phyloP scores from a whole-genome alignment of 768 basidiomycete genomes.

The Artomyces pyxidatus region DNA sequence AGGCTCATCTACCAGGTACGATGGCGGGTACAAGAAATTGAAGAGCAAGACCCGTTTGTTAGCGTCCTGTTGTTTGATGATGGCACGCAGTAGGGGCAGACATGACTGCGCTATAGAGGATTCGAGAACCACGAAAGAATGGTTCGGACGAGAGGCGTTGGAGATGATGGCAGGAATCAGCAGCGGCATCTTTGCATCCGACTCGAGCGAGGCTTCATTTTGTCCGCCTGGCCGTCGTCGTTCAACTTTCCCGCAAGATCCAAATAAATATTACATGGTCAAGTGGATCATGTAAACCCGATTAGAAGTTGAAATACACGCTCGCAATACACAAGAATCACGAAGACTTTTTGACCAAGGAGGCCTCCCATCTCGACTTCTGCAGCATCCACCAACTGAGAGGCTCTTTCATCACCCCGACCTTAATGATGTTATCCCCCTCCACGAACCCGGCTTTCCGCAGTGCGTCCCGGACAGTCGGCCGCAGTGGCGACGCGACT shows the following conservation, averaged over 20 bases:
- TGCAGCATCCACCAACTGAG: constrained; percentile 35
- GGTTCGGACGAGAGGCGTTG: constrained; percentile 21
- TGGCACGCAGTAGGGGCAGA: constrained; percentile 43
- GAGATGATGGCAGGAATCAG: constrained; percentile 22
- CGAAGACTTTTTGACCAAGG: background rate
- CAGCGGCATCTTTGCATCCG: constrained; percentile 18
- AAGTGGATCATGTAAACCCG: no score
- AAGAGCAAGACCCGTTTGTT: constrained; percentile 36
- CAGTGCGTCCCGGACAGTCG: constrained; percentile 40
- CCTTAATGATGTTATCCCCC: constrained; percentile 32
- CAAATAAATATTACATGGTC: no score
- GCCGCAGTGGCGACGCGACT: constrained; percentile 40
- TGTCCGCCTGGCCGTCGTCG: no score
- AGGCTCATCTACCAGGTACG: constrained; percentile 30
- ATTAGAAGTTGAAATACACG: no score
- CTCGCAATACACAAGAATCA: no score
- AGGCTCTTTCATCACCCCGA: constrained; percentile 57
- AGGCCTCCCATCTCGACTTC: constrained; percentile 36
- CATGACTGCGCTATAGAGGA: constrained; percentile 52
- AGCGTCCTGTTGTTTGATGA: constrained; percentile 17
- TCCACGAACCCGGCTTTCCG: constrained; percentile 40
- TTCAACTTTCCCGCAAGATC: no score
- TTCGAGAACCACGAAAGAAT: constrained; percentile 47
- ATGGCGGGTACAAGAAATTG: constrained; percentile 48
- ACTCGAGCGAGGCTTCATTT: background rate